phyloP scores from a whole-genome alignment of 495 filamentous ascomycete genomes.

The Aspergillus cristatus region DNA sequence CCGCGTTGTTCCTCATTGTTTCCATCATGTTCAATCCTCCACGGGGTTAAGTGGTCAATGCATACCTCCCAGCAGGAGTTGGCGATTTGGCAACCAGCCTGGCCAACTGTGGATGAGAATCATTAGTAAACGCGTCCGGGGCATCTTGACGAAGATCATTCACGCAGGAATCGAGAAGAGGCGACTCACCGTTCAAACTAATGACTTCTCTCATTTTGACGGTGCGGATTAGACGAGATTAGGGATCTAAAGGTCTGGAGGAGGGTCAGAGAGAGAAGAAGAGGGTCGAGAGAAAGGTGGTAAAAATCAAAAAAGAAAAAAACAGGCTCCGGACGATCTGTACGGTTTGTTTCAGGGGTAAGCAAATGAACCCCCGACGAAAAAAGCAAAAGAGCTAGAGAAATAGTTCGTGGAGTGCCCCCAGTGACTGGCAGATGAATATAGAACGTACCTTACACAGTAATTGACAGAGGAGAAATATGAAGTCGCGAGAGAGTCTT shows the following conservation, averaged over 20 bases:
- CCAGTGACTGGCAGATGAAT: too few species aligned
- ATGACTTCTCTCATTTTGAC: constrained; percentile 97
- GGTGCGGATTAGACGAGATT: constrained; percentile 8
- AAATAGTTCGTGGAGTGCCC: too few species aligned
- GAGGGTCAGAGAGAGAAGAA: constrained; percentile 8
- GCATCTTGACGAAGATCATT: too few species aligned
- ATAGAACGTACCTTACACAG: too few species aligned
- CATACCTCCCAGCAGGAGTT: constrained; percentile 99
- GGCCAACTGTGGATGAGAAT: constrained; percentile 61
- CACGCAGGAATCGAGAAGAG: constrained; percentile 4
- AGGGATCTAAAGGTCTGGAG: constrained; percentile 5
- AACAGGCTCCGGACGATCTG: neutral
- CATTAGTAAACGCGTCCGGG: constrained; percentile 14
- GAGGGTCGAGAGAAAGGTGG: constrained; percentile 1
- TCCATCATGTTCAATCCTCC: neutral
- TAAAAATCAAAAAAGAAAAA: constrained; percentile 1
- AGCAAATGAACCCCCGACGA: constrained; percentile 1
- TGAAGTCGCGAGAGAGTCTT: too few species aligned
- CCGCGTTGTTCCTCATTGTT: constrained; percentile 1
- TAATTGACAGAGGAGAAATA: too few species aligned
- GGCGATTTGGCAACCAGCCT: constrained; percentile 99
- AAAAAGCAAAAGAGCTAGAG: too few species aligned
- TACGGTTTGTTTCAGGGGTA: constrained; percentile 15
- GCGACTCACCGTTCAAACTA: constrained; percentile 94
- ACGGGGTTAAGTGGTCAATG: neutral